A percentile compares a stretch with the other conserved stretches of the same genome.
phyloP scores from a whole-genome alignment of 306 rosid genomes.

The Trichosanthes truncata region DNA sequence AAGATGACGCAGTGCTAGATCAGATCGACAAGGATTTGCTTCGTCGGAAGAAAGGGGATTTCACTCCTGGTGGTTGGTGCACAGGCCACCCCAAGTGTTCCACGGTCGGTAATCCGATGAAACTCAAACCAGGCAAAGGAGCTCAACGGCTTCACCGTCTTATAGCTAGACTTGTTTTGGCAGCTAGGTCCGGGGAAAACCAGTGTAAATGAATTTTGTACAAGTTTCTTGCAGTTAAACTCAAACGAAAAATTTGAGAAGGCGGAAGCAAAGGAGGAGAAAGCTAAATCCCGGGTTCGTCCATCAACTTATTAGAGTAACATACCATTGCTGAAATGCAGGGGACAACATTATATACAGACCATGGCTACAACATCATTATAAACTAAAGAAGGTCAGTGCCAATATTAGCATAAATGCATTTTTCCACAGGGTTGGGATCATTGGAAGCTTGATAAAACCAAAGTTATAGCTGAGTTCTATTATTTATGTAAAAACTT shows the following conservation, averaged over 20 bases:
- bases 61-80: conserved; percentile 91
- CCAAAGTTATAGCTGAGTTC: not conserved
- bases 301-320: not conserved
- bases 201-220: conserved; percentile 53
- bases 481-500: not conserved
- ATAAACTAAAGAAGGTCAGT: conserved; percentile 1
- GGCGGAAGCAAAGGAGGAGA: not conserved
- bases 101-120: conserved; percentile 47
- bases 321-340: not conserved
- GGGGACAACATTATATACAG: not conserved
- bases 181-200: conserved; percentile 37
- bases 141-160: conserved; percentile 53
- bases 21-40: conserved; percentile 52
- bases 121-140: conserved; percentile 65
- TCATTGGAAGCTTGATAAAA: not conserved
- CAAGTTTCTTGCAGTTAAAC: not conserved
- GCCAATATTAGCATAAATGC: not conserved
- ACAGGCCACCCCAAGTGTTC: conserved; percentile 61
- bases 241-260: not conserved
- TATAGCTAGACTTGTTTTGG: conserved; percentile 21
- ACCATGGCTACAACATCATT: not conserved
- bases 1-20: conserved; percentile 52
- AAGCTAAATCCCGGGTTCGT: not conserved
- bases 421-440: not conserved
- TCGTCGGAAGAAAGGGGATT: conserved; percentile 31